Evolutionary conservation across 2,329 filamentous ascomycete genomes (phyloP), one percentile per base, ranked within the genome.

Genomic region (Alternaria hordeiaustralica): DNA sequence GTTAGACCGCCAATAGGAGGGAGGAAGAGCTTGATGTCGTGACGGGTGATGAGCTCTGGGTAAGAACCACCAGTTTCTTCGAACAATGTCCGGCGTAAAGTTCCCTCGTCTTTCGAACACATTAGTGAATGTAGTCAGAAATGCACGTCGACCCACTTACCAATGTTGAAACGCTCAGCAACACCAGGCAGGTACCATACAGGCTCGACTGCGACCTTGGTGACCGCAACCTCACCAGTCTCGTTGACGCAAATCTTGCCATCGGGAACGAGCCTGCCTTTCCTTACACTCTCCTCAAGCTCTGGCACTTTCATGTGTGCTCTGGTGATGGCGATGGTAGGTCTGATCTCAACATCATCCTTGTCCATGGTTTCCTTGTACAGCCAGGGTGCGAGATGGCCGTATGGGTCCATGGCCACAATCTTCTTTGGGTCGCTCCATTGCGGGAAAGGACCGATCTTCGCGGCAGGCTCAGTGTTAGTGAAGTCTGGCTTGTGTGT

Each of bases 241-340:
- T 89, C 86, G 75, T 97, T 97, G 57, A 98, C 80, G 75, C 94
- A 95, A 47, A 98, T 93, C 76, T 94, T 96, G 55, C 96, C 95
- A 78, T 99, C 96, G 0, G 88, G 87, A 7, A 86, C 82, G 2
- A 98, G 84, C 68, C 93, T 87, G 5, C 95, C 95, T 51, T 87
- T 86, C 61, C 87, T 89, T 4, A 99, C 94, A 69, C 93, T 96
- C 28, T 97, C 91, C 71, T 95, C 93, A 45, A 99, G 88, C 79
- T 99, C 96, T 1, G 96, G 93, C n/a, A 98, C 84, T 84, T 92
- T 96, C 94, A 97, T 97, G 76, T 97, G 94, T 26, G 94, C 94
- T 74, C 92, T 92, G 1, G 94, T 97, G 55, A 97, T 88, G 13
- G 94, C 94, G 78, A 97, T 97, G 0, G 94, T 97, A 5, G 94